Percentiles rank a stretch among this genome's conserved stretches.
Conservation (phyloP, 176 grass and related monocot species). For the Bothriochloa decipiens region DNA sequence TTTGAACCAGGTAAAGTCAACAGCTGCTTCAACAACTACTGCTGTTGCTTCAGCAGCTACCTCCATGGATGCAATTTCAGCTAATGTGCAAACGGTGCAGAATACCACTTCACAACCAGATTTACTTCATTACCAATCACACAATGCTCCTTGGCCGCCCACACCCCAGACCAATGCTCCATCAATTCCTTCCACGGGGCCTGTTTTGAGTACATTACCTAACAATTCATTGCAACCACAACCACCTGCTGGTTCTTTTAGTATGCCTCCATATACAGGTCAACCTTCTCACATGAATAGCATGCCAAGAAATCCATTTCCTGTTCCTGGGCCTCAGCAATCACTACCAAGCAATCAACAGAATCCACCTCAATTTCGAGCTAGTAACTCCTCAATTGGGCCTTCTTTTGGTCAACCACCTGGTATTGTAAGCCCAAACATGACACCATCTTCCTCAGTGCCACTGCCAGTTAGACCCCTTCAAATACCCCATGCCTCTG, state of each 20-base stretch:
- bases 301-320: constrained; percentile 49
- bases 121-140: constrained; percentile 63
- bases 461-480: constrained; percentile 54
- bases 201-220: constrained; percentile 36
- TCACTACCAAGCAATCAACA: constrained; percentile 49
- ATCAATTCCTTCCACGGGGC: constrained; percentile 42
- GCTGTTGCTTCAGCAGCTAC: constrained; percentile 43
- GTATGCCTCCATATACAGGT: constrained; percentile 48
- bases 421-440: constrained; percentile 38
- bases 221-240: constrained; percentile 55
- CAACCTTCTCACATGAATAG: constrained; percentile 53
- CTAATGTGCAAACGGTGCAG: constrained; percentile 30
- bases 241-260: constrained; percentile 26
- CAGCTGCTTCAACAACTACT: constrained; percentile 36
- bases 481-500: constrained; percentile 55
- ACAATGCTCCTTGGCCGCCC: constrained; percentile 57
- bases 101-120: constrained; percentile 44
- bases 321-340: constrained; percentile 47
- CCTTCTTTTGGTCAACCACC: constrained; percentile 44
- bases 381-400: constrained; percentile 48
- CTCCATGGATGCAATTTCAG: constrained; percentile 43
- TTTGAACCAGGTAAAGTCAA: constrained; percentile 50
- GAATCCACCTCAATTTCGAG: constrained; percentile 42
- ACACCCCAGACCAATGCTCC: constrained; percentile 36
- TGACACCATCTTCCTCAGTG: constrained; percentile 7